A percentile compares a stretch with the other conserved stretches of the same genome.
phyloP scores from a whole-genome alignment of 1,139 yeast genomes.

The Yamadazyma aaseri region DNA sequence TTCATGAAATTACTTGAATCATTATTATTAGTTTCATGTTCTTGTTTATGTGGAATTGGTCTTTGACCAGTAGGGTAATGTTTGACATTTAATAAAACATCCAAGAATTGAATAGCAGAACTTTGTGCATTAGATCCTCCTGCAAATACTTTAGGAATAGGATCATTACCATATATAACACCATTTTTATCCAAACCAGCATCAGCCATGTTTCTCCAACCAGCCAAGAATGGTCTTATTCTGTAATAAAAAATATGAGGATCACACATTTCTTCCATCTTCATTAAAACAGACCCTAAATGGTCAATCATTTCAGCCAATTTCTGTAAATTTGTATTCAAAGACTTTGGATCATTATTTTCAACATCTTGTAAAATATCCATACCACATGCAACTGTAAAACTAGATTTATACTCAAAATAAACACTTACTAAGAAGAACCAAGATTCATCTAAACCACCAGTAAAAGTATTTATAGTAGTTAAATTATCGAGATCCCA shows the following conservation, averaged over 20 bases:
- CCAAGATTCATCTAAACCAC: constrained; percentile 91
- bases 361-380: constrained; percentile 31
- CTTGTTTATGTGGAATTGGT: constrained; percentile 31
- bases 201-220: constrained; percentile 90
- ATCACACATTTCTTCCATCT: constrained; percentile 93
- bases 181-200: constrained; percentile 80
- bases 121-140: constrained; percentile 97
- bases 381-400: constrained; percentile 60
- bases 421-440: constrained; percentile 85
- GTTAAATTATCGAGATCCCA: constrained; percentile 68
- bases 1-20: constrained; percentile 75
- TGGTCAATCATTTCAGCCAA: constrained; percentile 76
- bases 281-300: constrained; percentile 71
- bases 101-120: constrained; percentile 83
- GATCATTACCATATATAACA: constrained; percentile 70
- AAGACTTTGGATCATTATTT: constrained; percentile 31
- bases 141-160: constrained; percentile 56
- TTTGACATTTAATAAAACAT: constrained; percentile 69
- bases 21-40: constrained; percentile 27
- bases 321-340: constrained; percentile 50
- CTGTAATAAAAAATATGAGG: constrained; percentile 88
- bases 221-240: constrained; percentile 86
- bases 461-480: constrained; percentile 83
- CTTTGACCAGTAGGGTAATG: constrained; percentile 77
- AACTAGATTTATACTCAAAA: constrained; percentile 80